A percentile compares a stretch with the other conserved stretches of the same genome.
Conservation (phyloP, 139 green algal genomes). For the Auxenochlorella pyrenoidosa region DNA sequence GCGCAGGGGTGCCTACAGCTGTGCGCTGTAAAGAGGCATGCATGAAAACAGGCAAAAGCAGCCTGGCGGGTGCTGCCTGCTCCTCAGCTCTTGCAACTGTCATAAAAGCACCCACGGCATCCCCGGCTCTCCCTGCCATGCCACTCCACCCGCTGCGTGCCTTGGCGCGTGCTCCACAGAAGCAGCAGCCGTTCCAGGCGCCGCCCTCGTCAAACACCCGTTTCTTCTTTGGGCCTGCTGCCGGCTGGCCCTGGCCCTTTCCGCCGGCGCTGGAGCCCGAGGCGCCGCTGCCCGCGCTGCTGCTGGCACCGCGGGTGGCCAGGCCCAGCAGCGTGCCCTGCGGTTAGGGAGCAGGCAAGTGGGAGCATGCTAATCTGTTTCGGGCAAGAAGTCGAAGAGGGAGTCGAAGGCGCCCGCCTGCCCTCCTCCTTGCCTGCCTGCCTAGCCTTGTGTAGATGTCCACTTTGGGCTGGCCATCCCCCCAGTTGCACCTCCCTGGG, state of each 20-base stretch:
- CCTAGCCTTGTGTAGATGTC: too few relatives aligned
- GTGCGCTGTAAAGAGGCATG: not conserved
- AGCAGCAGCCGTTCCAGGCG: conserved; percentile 37
- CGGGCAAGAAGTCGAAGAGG: too few relatives aligned
- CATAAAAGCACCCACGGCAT: not conserved
- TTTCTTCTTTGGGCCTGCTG: conserved; percentile 23
- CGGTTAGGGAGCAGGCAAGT: too few relatives aligned
- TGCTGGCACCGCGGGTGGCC: not conserved
- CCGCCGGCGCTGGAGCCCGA: not conserved
- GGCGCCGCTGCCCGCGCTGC: not conserved
- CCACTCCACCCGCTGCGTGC: not conserved
- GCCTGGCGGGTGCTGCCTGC: not conserved
- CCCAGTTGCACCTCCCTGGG: too few relatives aligned
- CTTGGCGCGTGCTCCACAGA: conserved; percentile 35
- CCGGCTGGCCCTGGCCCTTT: not conserved
- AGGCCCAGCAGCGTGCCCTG: conserved; percentile 16
- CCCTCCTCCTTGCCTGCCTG: too few relatives aligned
- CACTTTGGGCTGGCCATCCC: too few relatives aligned
- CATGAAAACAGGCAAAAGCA: not conserved
- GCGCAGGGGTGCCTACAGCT: too few relatives aligned
- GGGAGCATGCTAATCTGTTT: too few relatives aligned
- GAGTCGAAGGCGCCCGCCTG: too few relatives aligned
- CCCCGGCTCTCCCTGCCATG: too few relatives aligned
- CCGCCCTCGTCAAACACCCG: conserved; percentile 14
- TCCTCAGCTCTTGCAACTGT: too few relatives aligned